These are phyloP conservation scores for Erodium moschatum DNA, from an alignment of 441 rosid genomes.

Conservation along the genomic window DNA sequence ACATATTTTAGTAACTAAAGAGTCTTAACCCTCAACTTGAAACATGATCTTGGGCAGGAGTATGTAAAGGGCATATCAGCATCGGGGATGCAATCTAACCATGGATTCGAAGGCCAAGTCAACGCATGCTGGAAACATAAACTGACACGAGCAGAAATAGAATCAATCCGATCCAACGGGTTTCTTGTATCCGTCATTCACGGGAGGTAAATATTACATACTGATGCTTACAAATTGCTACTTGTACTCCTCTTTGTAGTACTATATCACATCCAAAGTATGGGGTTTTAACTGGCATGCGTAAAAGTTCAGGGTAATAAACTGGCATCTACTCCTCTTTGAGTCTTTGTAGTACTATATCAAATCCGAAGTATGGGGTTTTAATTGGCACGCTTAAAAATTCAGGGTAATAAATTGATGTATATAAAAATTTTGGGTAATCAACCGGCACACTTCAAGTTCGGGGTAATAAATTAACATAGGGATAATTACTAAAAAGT, in stretches of 20 bases:
- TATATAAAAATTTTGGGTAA: no score
- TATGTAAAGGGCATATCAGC: conserved; percentile 84
- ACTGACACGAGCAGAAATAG: conserved; percentile 51
- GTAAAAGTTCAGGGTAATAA: no score
- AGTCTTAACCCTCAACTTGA: not conserved
- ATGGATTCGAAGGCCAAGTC: conserved; percentile 83
- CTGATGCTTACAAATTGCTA: not conserved
- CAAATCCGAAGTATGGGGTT: no score
- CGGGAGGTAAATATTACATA: conserved; percentile 54
- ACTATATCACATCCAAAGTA: no score
- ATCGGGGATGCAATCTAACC: conserved; percentile 74
- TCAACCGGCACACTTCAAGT: no score
- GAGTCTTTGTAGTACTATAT: no score
- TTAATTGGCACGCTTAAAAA: no score
- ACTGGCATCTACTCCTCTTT: no score
- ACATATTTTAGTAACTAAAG: not conserved
- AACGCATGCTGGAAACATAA: conserved; percentile 94
- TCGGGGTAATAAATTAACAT: no score
- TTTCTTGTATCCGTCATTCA: conserved; percentile 87
- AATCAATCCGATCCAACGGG: conserved; percentile 50
- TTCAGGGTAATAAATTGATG: no score
- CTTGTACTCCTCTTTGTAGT: not conserved
- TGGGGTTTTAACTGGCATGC: no score
- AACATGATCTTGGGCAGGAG: conserved; percentile 38
- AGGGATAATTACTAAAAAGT: no score